These are phyloP conservation scores for Globisporangium iwayamae DNA, from an alignment of 352 stramenopile genomes.

Conservation along the genomic window DNA sequence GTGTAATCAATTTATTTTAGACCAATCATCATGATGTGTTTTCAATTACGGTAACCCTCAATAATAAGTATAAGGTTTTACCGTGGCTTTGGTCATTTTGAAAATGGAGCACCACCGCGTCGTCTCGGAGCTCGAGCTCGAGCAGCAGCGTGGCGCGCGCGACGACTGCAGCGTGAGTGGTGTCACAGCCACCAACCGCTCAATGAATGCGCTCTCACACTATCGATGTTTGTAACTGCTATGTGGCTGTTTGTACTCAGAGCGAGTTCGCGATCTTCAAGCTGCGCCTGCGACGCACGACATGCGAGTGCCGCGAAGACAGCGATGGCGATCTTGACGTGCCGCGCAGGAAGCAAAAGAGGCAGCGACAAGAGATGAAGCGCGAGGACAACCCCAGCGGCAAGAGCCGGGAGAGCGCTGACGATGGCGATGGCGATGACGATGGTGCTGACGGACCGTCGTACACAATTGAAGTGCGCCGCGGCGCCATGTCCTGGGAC, in stretches of 20 bases:
- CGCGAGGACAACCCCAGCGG: too few species aligned
- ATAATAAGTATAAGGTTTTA: neutral
- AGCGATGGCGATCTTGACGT: slow-evolving; percentile 17
- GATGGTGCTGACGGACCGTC: neutral
- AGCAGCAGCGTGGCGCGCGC: slow-evolving; percentile 1
- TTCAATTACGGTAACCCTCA: neutral
- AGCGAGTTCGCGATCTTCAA: slow-evolving; percentile 8
- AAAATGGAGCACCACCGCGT: neutral
- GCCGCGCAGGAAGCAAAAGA: slow-evolving; percentile 4
- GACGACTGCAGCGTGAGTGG: neutral
- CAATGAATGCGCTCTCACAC: too few species aligned
- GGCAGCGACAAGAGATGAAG: neutral
- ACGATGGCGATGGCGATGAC: neutral
- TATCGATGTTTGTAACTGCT: too few species aligned
- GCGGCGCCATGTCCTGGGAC: slow-evolving; percentile 23
- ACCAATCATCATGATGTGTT: neutral
- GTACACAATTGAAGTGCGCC: slow-evolving; percentile 23
- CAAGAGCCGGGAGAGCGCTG: neutral
- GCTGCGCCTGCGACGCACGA: neutral
- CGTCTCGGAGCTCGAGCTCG: slow-evolving; percentile 8
- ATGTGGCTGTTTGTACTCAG: neutral
- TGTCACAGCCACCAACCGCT: too few species aligned
- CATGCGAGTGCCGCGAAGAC: neutral
- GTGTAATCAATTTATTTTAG: neutral
- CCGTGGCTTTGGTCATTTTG: neutral